These are phyloP conservation scores for Flagelloscypha sp. DNA, from an alignment of 768 basidiomycete species.

Conservation along the genomic window DNA sequence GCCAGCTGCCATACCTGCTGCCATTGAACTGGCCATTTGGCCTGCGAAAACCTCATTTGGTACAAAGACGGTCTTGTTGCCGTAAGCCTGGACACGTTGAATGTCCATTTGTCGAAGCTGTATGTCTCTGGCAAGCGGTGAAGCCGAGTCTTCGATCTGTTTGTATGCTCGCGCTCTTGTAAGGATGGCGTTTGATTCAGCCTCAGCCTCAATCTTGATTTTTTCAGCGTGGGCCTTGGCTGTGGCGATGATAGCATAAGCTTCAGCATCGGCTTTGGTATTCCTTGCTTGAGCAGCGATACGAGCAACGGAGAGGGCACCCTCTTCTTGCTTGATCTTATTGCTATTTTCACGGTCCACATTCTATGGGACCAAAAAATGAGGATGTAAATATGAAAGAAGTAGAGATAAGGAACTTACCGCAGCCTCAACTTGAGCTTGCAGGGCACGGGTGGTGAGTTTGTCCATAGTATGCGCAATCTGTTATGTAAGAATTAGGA, in stretches of 20 bases:
- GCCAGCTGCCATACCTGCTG: slow-evolving; percentile 61
- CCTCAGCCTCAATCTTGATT: slow-evolving; percentile 63
- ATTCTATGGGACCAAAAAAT: slow-evolving; percentile 36
- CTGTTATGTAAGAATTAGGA: slow-evolving; percentile 34
- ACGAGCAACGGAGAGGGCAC: slow-evolving; percentile 64
- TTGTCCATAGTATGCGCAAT: slow-evolving; percentile 82
- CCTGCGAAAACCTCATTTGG: slow-evolving; percentile 53
- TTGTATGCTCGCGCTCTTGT: slow-evolving; percentile 59
- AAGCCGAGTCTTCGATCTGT: slow-evolving; percentile 44
- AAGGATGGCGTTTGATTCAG: slow-evolving; percentile 62
- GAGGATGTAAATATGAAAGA: not conserved
- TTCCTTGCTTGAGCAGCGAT: slow-evolving; percentile 65
- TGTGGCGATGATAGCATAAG: slow-evolving; percentile 63
- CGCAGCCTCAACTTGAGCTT: slow-evolving; percentile 83
- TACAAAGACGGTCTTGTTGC: slow-evolving; percentile 60
- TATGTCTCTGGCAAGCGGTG: slow-evolving; percentile 76
- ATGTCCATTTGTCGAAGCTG: slow-evolving; percentile 61
- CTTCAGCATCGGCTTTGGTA: slow-evolving; percentile 69
- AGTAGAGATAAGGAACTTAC: slow-evolving; percentile 31
- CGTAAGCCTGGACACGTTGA: slow-evolving; percentile 53
- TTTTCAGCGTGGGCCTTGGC: slow-evolving; percentile 67
- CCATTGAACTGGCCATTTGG: slow-evolving; percentile 55
- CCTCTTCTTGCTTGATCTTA: slow-evolving; percentile 80
- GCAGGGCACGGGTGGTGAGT: slow-evolving; percentile 72
- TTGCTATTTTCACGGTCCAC: slow-evolving; percentile 85